Evolutionary conservation across 2,329 filamentous ascomycete genomes (phyloP), one percentile per base, ranked within the genome.

Genomic region (Beauveria sp.): DNA sequence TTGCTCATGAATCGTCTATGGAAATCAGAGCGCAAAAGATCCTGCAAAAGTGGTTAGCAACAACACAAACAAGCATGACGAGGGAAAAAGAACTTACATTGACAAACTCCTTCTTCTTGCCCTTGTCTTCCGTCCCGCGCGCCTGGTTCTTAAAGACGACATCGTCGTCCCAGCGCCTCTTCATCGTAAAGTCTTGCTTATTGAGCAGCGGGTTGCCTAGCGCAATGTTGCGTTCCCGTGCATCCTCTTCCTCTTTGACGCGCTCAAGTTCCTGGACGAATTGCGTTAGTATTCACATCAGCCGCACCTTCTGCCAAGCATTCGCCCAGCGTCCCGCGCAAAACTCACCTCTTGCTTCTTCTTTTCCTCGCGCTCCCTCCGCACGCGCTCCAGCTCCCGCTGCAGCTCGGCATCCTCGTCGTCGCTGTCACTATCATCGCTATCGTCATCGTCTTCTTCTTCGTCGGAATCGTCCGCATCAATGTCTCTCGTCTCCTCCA

Each of bases 71-170:
- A 56, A 59, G 49, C 38, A 22, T 12, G 4, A 24, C 9, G 14
- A 53, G 22, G 61, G 63, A 42, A 62, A 8, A 40, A 63, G 47
- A 30, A 78, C 86, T 78, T 73, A 91, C 92, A 72, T 99, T 99
- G 74, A 99, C 93, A 77, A 99, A 99, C 75, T 96, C 93, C 79
- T 93, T 96, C 76, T 83, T 85, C 79, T 92, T 85, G 65, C 88
- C 86, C 79, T 88, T 93, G 65, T 97, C 91, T 71, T 98, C 93
- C 0, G 93, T 96, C 9, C 93, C 95, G 63, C 95, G 84, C 40
- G 93, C 95, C 77, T 99, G 95, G 74, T 99, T 99, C 80, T 96
- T 98, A 78, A 99, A 99, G 3, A 99, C 93, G 14, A 99, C 95
- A 72, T 99, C 95, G 69, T 99, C 95, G 68, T 99, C 95, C 95